Percentiles rank a stretch among this genome's conserved stretches.
Evolutionary conservation across 2,329 filamentous ascomycete species (phyloP).

Genomic region (Penicillium sp.): DNA sequence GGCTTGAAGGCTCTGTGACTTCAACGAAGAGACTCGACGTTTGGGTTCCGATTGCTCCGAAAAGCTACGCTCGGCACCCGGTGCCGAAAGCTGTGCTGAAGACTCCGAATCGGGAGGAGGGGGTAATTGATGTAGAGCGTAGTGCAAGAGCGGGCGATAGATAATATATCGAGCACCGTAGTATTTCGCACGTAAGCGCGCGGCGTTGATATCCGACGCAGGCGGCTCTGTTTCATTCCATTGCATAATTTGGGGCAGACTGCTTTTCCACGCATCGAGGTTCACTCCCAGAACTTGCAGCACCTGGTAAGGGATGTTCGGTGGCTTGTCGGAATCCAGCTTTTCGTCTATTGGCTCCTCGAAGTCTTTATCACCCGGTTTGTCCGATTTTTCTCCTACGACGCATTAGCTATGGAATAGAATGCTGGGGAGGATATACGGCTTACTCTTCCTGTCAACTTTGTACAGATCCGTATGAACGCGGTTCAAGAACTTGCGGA

Average conservation of each 20-base stretch:
- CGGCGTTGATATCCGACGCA: conserved; percentile 70
- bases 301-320: conserved; percentile 25
- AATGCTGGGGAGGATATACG: too few relatives aligned
- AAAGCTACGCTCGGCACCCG: background rate
- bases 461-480: conserved; percentile 55
- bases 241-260: conserved; percentile 50
- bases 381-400: background rate
- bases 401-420: background rate
- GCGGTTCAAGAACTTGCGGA: conserved; percentile 55
- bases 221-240: conserved; percentile 68
- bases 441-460: conserved; percentile 16
- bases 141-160: conserved; percentile 70
- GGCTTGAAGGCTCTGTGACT: conserved; percentile 27
- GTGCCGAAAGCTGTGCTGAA: too few relatives aligned
- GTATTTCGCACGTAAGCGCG: conserved; percentile 86
- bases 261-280: conserved; percentile 52
- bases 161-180: conserved; percentile 91
- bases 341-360: conserved; percentile 28
- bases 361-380: conserved; percentile 23
- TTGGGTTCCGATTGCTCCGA: conserved; percentile 23
- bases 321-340: background rate
- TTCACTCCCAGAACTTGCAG: conserved; percentile 44
- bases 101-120: background rate
- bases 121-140: conserved; percentile 51
- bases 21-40: conserved; percentile 31